Evolutionary conservation across 768 basidiomycete species (phyloP).

Genomic region (Lanmaoa rubissima): DNA sequence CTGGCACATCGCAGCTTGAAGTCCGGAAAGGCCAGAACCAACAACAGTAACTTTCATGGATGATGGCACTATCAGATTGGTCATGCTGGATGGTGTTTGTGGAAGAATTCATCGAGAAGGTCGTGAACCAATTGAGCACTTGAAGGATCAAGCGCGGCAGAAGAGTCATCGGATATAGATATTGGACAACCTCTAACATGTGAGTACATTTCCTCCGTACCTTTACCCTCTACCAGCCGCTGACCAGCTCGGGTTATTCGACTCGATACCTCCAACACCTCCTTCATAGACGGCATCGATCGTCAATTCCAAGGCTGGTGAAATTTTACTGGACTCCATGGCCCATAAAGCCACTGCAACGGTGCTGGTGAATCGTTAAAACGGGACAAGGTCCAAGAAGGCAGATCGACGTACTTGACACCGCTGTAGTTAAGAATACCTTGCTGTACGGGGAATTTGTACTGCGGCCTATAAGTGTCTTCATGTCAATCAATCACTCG

Average conservation of each 20-base stretch:
- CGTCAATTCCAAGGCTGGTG: slow-evolving; percentile 52
- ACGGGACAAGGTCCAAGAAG: background rate
- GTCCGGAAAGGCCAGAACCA: slow-evolving; percentile 77
- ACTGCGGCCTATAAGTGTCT: slow-evolving; percentile 54
- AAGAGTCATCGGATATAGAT: background rate
- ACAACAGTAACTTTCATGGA: slow-evolving; percentile 60
- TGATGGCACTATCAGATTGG: background rate
- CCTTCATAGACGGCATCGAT: slow-evolving; percentile 62
- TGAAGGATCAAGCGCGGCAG: background rate
- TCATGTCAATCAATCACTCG: slow-evolving; percentile 3
- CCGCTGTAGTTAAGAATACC: slow-evolving; percentile 77
- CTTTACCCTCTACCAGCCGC: slow-evolving; percentile 18
- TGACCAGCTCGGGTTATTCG: slow-evolving; percentile 62
- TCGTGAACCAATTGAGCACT: background rate
- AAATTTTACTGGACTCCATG: slow-evolving; percentile 47
- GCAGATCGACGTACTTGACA: slow-evolving; percentile 47
- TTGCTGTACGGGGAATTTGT: slow-evolving; percentile 79
- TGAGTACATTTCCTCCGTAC: background rate
- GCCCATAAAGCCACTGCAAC: slow-evolving; percentile 70
- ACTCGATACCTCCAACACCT: slow-evolving; percentile 55
- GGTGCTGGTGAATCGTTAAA: slow-evolving; percentile 36
- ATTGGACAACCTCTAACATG: background rate
- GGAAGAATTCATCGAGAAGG: background rate
- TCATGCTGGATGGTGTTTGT: background rate
- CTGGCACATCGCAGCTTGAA: slow-evolving; percentile 54